phyloP scores from a whole-genome alignment of 352 stramenopile genomes.

The Pythium periplocum region DNA sequence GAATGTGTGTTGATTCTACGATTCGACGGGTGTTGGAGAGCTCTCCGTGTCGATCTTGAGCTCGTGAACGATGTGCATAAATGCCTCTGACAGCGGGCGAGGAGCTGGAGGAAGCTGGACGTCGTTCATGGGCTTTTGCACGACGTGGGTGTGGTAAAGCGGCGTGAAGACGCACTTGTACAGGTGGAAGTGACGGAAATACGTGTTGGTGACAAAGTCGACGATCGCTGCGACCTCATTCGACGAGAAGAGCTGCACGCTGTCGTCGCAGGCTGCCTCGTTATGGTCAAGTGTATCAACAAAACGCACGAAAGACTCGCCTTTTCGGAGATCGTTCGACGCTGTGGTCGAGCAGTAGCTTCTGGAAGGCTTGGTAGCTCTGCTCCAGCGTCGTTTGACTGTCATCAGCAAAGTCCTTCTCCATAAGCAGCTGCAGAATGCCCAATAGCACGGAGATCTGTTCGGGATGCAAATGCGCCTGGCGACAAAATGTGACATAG shows the following conservation, averaged over 20 bases:
- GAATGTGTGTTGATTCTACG: no score
- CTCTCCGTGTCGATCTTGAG: not conserved
- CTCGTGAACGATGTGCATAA: slow-evolving; percentile 26
- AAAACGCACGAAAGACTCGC: slow-evolving; percentile 12
- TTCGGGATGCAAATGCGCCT: slow-evolving; percentile 43
- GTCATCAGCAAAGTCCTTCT: slow-evolving; percentile 34
- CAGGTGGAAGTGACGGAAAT: slow-evolving; percentile 76
- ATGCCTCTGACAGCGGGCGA: slow-evolving; percentile 29
- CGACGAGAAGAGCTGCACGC: slow-evolving; percentile 50
- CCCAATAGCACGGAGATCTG: slow-evolving; percentile 68
- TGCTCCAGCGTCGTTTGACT: slow-evolving; percentile 41
- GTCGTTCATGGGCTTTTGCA: slow-evolving; percentile 37
- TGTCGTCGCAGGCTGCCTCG: slow-evolving; percentile 12
- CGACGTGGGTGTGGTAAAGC: slow-evolving; percentile 43
- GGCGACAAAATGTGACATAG: slow-evolving; percentile 48
- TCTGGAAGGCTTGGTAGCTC: slow-evolving; percentile 63
- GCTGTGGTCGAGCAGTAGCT: slow-evolving; percentile 54
- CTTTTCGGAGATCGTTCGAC: slow-evolving; percentile 67
- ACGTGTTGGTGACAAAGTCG: slow-evolving; percentile 71
- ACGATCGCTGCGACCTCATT: slow-evolving; percentile 49
- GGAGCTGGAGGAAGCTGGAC: slow-evolving; percentile 34
- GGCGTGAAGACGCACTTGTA: slow-evolving; percentile 82
- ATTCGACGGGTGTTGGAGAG: no score
- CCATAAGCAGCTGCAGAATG: slow-evolving; percentile 64
- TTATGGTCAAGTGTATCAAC: not conserved